Evolutionary conservation across 83 land plant species (phyloP).

Genomic region (Thuja plicata): DNA sequence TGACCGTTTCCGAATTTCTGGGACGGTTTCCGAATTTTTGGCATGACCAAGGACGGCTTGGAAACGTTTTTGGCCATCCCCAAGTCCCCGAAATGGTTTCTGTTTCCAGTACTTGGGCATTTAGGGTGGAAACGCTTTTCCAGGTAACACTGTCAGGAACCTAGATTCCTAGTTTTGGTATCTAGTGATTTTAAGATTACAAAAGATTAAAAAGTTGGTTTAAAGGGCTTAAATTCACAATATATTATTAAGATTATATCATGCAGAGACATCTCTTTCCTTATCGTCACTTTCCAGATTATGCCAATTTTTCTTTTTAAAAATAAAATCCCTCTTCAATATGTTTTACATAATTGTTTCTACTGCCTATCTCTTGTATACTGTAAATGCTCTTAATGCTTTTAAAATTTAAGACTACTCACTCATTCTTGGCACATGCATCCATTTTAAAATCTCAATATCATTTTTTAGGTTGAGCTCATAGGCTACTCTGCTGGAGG

Average conservation of each 20-base stretch:
- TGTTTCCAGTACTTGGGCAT: too few species aligned
- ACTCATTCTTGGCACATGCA: not conserved
- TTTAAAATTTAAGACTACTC: not conserved
- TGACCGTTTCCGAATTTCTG: too few species aligned
- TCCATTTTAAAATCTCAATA: not conserved
- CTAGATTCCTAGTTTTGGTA: too few species aligned
- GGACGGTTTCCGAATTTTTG: too few species aligned
- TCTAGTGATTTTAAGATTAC: not conserved
- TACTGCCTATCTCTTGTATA: not conserved
- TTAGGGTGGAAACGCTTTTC: too few species aligned
- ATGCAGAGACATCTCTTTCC: not conserved
- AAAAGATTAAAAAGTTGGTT: not conserved
- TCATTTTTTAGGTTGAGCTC: slow-evolving; percentile 19
- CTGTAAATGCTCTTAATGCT: not conserved
- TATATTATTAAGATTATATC: not conserved
- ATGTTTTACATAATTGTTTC: not conserved
- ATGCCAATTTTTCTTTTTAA: not conserved
- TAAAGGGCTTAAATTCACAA: not conserved
- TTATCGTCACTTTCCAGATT: not conserved
- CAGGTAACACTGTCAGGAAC: too few species aligned
- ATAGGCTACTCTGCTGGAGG: slow-evolving; percentile 34
- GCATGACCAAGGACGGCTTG: too few species aligned
- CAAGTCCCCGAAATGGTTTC: too few species aligned
- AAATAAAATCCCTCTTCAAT: not conserved
- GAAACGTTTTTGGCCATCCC: too few species aligned